Conservation (phyloP, 495 filamentous ascomycete genomes). For the Platismatia glauca region DNA sequence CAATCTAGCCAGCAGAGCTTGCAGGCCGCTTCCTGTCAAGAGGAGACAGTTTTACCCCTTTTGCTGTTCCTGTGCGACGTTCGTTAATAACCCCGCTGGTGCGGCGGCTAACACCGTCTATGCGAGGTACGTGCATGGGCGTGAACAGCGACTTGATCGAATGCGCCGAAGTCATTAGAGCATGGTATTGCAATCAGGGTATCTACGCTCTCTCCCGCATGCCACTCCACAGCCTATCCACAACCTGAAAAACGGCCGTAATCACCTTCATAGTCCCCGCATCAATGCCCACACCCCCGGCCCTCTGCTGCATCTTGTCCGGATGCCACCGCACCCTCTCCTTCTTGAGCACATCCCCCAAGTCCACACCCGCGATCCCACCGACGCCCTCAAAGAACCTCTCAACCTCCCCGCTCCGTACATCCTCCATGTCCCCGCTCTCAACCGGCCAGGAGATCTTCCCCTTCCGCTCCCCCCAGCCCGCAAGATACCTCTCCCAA, state of each 20-base stretch:
- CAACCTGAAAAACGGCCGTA: constrained; percentile 83
- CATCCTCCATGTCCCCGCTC: constrained; percentile 51
- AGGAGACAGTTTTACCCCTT: background rate
- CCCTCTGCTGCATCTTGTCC: constrained; percentile 91
- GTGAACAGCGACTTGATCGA: background rate
- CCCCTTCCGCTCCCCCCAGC: constrained; percentile 34
- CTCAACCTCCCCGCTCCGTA: constrained; percentile 52
- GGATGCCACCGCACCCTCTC: constrained; percentile 96
- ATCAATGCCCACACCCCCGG: constrained; percentile 57
- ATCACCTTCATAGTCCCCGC: constrained; percentile 64
- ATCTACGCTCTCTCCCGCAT: constrained; percentile 24
- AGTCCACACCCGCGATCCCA: constrained; percentile 26
- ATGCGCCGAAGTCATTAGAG: background rate
- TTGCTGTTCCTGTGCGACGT: too few relatives aligned
- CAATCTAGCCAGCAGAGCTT: constrained; percentile 3
- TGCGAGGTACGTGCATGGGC: background rate
- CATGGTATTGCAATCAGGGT: background rate
- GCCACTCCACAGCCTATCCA: constrained; percentile 75
- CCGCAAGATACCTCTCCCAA: constrained; percentile 55
- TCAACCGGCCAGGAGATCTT: constrained; percentile 73
- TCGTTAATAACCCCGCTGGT: background rate
- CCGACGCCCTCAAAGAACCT: constrained; percentile 53
- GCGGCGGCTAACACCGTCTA: background rate
- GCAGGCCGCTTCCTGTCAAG: background rate
- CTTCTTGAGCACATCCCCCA: constrained; percentile 59